Evolutionary conservation across 257 asterid species (phyloP), one percentile per base, ranked within the genome.

Genomic region (Ilex aquifolium): DNA sequence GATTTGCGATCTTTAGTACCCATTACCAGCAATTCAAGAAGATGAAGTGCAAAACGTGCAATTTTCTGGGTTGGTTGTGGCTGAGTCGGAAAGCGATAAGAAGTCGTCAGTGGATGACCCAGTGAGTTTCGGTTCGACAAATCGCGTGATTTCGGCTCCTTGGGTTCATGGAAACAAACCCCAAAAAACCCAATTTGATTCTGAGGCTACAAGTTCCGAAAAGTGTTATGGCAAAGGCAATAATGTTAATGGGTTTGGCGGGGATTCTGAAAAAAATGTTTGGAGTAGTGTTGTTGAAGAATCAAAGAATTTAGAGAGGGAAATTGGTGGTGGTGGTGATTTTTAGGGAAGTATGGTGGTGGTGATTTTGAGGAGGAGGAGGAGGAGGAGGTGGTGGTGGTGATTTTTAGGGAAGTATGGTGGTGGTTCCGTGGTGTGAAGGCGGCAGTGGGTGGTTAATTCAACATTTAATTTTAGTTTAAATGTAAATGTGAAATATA

Each of bases 131-230:
- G 64, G 29, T 68, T 60, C 75, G 49, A 69, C 61, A 63, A 70
- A 50, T 32, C 86, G 68, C 66, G 73, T 74, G n/a, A 65, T 15
- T 72, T 77, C 72, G 46, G 86, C 96, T 62, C 90, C 95, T 62
- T 86, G 95, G 98, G 76, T 54, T 70, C 95, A 80, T 65, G 95
- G 90, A 51, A 72, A 71, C 12, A 69, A 64, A 58, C 70, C 72
- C 48, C 74, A 73, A 54, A 68, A 52, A 13, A 49, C 78, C 44
- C 73, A 56, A 44, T 46, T 66, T 40, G 70, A 32, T 69, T 52
- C 76, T 55, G 80, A 69, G 62, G 65, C 39, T 67, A 56, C 16
- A 62, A 65, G 60, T 59, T 50, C 60, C 49, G 65, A 46, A 62
- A 67, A 60, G 59, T 42, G 66, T 5, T 59, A 57, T 71, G 55